phyloP scores from a whole-genome alignment of 2,329 filamentous ascomycete species.

The Fusarium nematophilum region DNA sequence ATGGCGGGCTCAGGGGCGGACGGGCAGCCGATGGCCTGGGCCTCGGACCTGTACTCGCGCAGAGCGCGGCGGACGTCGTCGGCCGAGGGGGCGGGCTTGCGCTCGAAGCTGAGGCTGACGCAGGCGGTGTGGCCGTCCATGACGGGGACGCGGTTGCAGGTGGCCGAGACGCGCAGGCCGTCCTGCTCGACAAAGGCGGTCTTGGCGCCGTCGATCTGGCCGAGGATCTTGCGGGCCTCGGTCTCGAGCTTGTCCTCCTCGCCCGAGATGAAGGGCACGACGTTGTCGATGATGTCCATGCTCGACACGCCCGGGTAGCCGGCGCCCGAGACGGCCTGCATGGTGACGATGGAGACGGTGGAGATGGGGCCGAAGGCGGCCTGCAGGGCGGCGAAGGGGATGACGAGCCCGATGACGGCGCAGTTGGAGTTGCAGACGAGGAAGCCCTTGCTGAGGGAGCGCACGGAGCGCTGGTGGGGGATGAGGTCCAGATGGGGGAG shows the following conservation, averaged over 20 bases:
- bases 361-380: constrained; percentile 87
- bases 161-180: constrained; percentile 80
- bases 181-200: constrained; percentile 83
- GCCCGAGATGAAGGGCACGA: constrained; percentile 91
- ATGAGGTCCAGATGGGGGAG: constrained; percentile 87
- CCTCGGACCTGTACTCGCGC: constrained; percentile 84
- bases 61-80: constrained; percentile 84
- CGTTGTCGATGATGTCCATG: constrained; percentile 97
- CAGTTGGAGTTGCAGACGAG: constrained; percentile 98
- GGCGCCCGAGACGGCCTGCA: constrained; percentile 94
- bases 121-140: constrained; percentile 97
- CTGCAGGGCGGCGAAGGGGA: constrained; percentile 92
- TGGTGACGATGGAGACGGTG: constrained; percentile 81
- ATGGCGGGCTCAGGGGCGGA: constrained; percentile 87
- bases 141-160: constrained; percentile 95
- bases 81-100: constrained; percentile 77
- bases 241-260: constrained; percentile 97
- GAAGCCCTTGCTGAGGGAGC: constrained; percentile 84
- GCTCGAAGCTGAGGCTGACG: constrained; percentile 85
- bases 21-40: constrained; percentile 84
- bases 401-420: constrained; percentile 94
- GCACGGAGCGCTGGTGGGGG: constrained; percentile 83
- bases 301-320: constrained; percentile 90
- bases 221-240: constrained; percentile 95
- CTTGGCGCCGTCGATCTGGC: constrained; percentile 74